These are phyloP conservation scores for Angomonas deanei DNA, from an alignment of 208 protist genomes.

Conservation along the genomic window DNA sequence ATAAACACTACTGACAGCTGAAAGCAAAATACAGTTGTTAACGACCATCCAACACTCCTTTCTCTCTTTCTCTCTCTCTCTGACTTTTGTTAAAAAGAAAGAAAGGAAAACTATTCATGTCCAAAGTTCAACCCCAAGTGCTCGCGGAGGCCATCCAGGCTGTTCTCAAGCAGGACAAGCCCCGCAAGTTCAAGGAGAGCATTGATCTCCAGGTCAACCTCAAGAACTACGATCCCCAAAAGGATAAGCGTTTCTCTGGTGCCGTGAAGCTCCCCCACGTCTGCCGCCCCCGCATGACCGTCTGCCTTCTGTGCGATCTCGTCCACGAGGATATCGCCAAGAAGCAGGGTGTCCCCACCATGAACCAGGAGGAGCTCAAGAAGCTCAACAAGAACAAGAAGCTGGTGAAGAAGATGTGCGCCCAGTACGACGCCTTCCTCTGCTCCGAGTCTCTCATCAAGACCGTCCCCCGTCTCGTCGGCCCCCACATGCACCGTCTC, in stretches of 20 bases:
- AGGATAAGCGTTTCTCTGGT: constrained; percentile 99
- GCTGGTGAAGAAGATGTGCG: constrained; percentile 98
- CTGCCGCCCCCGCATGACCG: constrained; percentile 89
- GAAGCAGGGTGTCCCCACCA: constrained; percentile 87
- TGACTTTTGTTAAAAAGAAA: constrained; percentile 2
- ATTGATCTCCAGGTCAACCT: constrained; percentile 99
- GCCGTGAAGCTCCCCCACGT: constrained; percentile 93
- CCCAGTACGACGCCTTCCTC: constrained; percentile 98
- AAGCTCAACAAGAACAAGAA: constrained; percentile 99
- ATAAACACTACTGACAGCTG: too few species aligned
- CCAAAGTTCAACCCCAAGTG: constrained; percentile 78
- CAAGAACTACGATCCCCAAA: constrained; percentile 99
- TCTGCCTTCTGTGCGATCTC: constrained; percentile 97
- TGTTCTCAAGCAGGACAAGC: constrained; percentile 68
- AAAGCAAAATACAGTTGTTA: too few species aligned
- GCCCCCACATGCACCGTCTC: constrained; percentile 98
- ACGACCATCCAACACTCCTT: too few species aligned
- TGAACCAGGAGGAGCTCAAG: constrained; percentile 97
- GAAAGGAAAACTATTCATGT: constrained; percentile 39
- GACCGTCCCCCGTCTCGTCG: constrained; percentile 93
- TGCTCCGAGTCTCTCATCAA: constrained; percentile 96
- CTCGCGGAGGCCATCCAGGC: constrained; percentile 83
- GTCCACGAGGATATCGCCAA: constrained; percentile 94
- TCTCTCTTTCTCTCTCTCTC: constrained; percentile 1
- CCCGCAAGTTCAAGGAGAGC: constrained; percentile 97